Base-by-base conservation (phyloP, 2,329 filamentous ascomycete species). In the Xylaria sp. region DNA sequence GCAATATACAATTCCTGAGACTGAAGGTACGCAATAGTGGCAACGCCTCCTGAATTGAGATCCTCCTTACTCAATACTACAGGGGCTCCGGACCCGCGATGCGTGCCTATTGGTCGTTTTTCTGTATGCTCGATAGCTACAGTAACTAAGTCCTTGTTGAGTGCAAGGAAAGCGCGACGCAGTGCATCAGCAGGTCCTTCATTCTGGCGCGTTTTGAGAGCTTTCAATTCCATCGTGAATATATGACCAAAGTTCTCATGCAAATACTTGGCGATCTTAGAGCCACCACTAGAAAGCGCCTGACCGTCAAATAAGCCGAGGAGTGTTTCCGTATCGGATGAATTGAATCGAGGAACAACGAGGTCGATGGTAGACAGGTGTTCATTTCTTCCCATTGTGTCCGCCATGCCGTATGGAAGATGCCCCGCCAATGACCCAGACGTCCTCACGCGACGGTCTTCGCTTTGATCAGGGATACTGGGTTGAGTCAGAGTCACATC, bases 261-360 rank as follows among this genome's bases (percentile, higher is more conserved):
- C 36, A 99, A 84, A 76, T 93, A 99, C 79, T 98, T 98, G 72
- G 96, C 94, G 74, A 99, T 93, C 83, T 97, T 97, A 71, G 94
- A 98, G 52, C 96, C 97, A 69, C 94, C 93, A 70, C 89, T 94
- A 2, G 93, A 93, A 67, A 97, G 86, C n/a, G 91, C 89, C 78
- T 98, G 93, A 3, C 96, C 96, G 78, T 99, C 97, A 77, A 99
- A 99, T 80, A 99, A 87, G n/a, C 95, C 96, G 55, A 99, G 83
- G 1, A 99, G 86, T 54, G 93, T 94, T 80, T 98, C 94, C 52
- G 93, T 91, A 74, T 98, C 94, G 62, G 92, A 93, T 18, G 94
- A 92, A 77, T 94, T 92, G 82, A 98, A 96, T 55, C 93, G 90
- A 12, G 96, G 96, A 36, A 98, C 93, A 23, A 99, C 94, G 82